Percentiles rank a stretch among this genome's conserved stretches.
Evolutionary conservation across 176 grass and related monocot genomes (phyloP).

Genomic region (Ensete glaucum): DNA sequence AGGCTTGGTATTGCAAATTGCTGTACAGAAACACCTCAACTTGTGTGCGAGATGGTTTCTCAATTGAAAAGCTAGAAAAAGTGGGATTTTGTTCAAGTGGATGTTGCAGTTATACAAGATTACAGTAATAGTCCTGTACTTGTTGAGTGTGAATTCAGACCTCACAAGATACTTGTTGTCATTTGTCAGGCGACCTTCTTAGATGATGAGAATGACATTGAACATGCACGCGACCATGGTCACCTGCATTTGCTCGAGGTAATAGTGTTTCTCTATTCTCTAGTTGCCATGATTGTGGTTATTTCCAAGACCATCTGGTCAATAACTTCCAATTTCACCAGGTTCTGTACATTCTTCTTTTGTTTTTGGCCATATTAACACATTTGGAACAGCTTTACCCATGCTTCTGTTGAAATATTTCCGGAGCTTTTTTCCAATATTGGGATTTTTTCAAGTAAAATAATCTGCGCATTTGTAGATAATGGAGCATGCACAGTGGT

Average conservation of each 20-base stretch:
- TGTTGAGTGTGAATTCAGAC: background rate
- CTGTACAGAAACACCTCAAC: too few species aligned
- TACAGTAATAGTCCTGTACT: background rate
- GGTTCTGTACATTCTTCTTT: too few species aligned
- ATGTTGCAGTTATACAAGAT: background rate
- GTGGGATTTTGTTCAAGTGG: background rate
- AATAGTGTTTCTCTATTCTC: constrained; percentile 9
- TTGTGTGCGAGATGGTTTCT: too few species aligned
- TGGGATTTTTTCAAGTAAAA: background rate
- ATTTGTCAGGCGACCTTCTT: constrained; percentile 83
- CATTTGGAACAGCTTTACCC: background rate
- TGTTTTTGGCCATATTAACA: background rate
- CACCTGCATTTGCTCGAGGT: constrained; percentile 94
- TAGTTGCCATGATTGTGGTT: constrained; percentile 1
- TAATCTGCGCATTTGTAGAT: constrained; percentile 31
- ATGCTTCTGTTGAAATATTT: background rate
- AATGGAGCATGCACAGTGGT: constrained; percentile 87
- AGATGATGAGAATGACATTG: constrained; percentile 59
- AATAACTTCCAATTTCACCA: too few species aligned
- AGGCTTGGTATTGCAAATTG: too few species aligned
- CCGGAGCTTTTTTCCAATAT: background rate
- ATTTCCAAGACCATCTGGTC: background rate
- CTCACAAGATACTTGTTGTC: constrained; percentile 14
- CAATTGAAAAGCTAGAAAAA: background rate
- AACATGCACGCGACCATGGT: constrained; percentile 73